Conservation (phyloP, 129 eudicot species). For the Saposhnikovia divaricata region DNA sequence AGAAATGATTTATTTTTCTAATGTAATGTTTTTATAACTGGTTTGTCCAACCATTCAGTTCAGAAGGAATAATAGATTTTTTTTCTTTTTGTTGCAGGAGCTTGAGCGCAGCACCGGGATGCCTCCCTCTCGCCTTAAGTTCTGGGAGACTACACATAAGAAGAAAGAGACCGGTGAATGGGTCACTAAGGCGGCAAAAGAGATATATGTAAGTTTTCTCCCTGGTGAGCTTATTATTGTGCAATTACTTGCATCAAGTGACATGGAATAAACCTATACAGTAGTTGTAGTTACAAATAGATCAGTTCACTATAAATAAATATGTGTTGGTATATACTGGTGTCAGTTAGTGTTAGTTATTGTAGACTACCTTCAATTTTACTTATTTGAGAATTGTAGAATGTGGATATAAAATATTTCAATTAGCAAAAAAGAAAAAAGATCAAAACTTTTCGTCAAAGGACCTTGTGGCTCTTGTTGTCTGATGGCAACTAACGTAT, state of each 20-base stretch:
- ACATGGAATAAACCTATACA: not conserved
- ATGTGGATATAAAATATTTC: not conserved
- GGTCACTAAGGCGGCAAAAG: not conserved
- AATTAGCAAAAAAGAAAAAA: not conserved
- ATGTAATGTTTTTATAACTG: not conserved
- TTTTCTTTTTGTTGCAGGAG: not conserved
- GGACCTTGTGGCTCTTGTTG: not conserved
- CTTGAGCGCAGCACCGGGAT: not conserved
- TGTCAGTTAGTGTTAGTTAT: not conserved
- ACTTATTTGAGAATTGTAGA: not conserved
- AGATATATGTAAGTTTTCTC: not conserved
- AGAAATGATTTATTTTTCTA: not conserved
- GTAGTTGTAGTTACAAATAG: not conserved
- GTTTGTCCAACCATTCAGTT: not conserved
- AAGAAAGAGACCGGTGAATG: not conserved
- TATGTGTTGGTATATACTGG: not conserved
- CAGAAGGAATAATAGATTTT: not conserved
- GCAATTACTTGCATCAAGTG: not conserved
- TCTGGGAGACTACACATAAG: not conserved
- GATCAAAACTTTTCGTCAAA: not conserved
- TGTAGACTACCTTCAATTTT: not conserved
- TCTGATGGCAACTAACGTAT: not conserved
- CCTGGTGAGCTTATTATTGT: not conserved
- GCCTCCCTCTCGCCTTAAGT: slow-evolving; percentile 1
- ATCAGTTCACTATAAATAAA: no score